A percentile compares a stretch with the other conserved stretches of the same genome.
Evolutionary conservation across 768 basidiomycete genomes (phyloP).

Genomic region (Peribolospora baueri): DNA sequence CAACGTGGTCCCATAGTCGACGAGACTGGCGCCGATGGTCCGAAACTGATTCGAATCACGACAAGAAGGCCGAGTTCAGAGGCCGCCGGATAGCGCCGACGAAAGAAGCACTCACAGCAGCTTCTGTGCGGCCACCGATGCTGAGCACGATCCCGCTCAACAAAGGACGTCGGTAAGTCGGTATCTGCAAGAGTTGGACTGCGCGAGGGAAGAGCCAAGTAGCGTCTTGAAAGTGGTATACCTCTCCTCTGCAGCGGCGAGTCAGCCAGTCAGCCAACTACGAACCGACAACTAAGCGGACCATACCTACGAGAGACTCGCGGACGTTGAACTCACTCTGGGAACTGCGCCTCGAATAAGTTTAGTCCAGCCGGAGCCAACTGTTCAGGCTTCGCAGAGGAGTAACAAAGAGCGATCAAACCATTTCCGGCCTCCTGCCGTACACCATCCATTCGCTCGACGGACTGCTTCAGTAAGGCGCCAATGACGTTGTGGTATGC

Average conservation of each 20-base stretch:
- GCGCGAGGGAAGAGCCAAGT: slow-evolving; percentile 50
- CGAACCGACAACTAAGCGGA: slow-evolving; percentile 24
- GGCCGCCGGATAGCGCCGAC: too few relatives aligned
- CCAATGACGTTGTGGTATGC: slow-evolving; percentile 23
- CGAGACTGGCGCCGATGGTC: slow-evolving; percentile 36
- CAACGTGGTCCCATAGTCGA: slow-evolving; percentile 32
- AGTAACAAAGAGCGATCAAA: slow-evolving; percentile 25
- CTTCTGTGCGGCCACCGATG: slow-evolving; percentile 58
- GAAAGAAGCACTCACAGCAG: slow-evolving; percentile 35
- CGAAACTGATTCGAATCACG: slow-evolving; percentile 31
- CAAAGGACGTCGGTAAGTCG: slow-evolving; percentile 35
- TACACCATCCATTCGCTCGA: slow-evolving; percentile 76
- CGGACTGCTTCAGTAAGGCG: slow-evolving; percentile 62
- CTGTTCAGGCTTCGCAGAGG: too few relatives aligned
- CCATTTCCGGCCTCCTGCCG: slow-evolving; percentile 50
- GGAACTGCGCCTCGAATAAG: slow-evolving; percentile 1
- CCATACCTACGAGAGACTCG: slow-evolving; percentile 10
- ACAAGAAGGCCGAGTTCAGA: slow-evolving; percentile 6
- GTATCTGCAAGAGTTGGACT: slow-evolving; percentile 38
- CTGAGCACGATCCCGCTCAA: slow-evolving; percentile 53
- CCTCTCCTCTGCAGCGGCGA: slow-evolving; percentile 7
- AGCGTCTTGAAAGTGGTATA: slow-evolving; percentile 41
- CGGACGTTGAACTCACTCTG: slow-evolving; percentile 11
- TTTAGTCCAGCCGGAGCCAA: slow-evolving; percentile 19
- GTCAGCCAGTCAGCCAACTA: not conserved